phyloP scores from a whole-genome alignment of 2,329 filamentous ascomycete genomes.

The Neocatenulostroma microsporum region DNA sequence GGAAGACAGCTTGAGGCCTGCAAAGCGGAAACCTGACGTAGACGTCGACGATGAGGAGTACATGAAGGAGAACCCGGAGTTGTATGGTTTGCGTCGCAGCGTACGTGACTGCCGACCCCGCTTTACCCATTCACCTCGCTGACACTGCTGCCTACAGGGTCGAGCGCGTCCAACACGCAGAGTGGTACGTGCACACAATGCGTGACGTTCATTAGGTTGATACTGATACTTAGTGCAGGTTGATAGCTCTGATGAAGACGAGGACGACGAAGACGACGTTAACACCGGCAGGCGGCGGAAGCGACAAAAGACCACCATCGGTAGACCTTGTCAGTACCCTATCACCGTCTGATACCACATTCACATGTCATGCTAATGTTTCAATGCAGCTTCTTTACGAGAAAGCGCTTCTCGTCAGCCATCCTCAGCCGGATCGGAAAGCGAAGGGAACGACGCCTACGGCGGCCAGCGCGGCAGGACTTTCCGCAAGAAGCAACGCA shows the following conservation, averaged over 20 bases:
- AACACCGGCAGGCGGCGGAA: slow-evolving; percentile 54
- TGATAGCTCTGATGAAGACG: slow-evolving; percentile 55
- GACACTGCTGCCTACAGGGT: slow-evolving; percentile 36
- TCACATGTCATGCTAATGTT: slow-evolving; percentile 33
- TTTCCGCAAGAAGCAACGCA: slow-evolving; percentile 64
- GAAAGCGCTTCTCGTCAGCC: slow-evolving; percentile 25
- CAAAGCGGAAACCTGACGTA: slow-evolving; percentile 58
- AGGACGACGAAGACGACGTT: slow-evolving; percentile 64
- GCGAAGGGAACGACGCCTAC: slow-evolving; percentile 54
- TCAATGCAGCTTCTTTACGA: slow-evolving; percentile 22
- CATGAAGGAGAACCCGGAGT: slow-evolving; percentile 83
- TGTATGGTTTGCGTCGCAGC: slow-evolving; percentile 90
- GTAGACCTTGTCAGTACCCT: slow-evolving; percentile 49
- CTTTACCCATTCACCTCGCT: slow-evolving; percentile 26
- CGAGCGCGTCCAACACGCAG: slow-evolving; percentile 56
- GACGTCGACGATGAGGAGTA: slow-evolving; percentile 64
- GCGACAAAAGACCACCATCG: slow-evolving; percentile 60
- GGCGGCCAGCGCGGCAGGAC: slow-evolving; percentile 63
- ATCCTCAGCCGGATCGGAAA: slow-evolving; percentile 56
- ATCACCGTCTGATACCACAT: slow-evolving; percentile 29
- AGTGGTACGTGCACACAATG: slow-evolving; percentile 41
- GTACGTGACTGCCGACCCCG: slow-evolving; percentile 47
- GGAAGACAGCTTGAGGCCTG: slow-evolving; percentile 57
- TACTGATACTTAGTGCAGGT: slow-evolving; percentile 34
- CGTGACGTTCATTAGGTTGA: slow-evolving; percentile 3